Conservation (phyloP, 164 flowering plant genomes). For the Chloranthus sessilifolius region DNA sequence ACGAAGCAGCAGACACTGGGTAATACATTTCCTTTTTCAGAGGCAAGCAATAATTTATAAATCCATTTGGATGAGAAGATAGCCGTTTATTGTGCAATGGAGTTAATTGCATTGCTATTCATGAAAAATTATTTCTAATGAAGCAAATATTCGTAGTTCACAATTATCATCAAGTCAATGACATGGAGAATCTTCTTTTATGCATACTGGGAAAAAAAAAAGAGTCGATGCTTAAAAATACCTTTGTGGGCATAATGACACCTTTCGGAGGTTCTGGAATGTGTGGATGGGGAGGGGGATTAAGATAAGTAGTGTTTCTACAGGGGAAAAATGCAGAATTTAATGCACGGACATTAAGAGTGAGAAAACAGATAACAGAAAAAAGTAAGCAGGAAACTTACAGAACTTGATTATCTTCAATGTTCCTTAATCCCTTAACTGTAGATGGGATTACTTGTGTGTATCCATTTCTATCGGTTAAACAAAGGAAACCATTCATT, state of each 20-base stretch:
- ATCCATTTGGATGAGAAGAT: too few species aligned
- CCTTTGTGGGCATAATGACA: constrained; percentile 69
- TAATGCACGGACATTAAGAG: not conserved
- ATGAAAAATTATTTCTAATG: too few species aligned
- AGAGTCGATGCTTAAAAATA: constrained; percentile 13
- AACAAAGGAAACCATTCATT: constrained; percentile 87
- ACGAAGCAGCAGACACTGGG: too few species aligned
- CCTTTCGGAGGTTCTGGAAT: constrained; percentile 73
- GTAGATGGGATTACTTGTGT: constrained; percentile 46
- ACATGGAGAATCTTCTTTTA: too few species aligned
- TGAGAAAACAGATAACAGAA: not conserved
- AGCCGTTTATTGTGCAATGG: too few species aligned
- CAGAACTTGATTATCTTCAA: constrained; percentile 53
- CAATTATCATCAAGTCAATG: too few species aligned
- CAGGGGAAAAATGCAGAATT: constrained; percentile 13
- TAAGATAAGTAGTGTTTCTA: constrained; percentile 74
- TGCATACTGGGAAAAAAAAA: too few species aligned
- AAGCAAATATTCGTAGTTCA: too few species aligned
- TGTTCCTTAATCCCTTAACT: constrained; percentile 46
- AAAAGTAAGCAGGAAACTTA: constrained; percentile 33
- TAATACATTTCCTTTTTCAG: too few species aligned
- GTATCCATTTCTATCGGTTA: constrained; percentile 60
- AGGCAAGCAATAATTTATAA: too few species aligned
- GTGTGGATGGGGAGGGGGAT: constrained; percentile 63
- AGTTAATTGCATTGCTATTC: too few species aligned